phyloP scores from a whole-genome alignment of 2,329 filamentous ascomycete species.

The Pseudogymnoascus sp. region DNA sequence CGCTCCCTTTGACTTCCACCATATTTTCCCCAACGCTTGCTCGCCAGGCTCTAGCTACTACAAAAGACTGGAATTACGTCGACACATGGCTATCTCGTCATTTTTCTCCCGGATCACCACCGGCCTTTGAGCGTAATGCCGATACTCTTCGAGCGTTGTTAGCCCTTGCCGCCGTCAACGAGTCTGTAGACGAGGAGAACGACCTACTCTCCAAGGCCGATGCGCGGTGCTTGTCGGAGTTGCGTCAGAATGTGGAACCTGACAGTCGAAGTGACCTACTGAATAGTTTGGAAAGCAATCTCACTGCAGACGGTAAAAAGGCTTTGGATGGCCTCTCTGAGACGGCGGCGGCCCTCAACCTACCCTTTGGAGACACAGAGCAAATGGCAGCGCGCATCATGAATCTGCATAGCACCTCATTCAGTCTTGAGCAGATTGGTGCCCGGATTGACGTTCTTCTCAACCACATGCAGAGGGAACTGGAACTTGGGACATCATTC shows the following conservation, averaged over 20 bases:
- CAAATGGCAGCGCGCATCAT: constrained; percentile 45
- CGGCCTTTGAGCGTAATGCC: constrained; percentile 76
- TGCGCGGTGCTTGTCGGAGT: constrained; percentile 47
- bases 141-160: constrained; percentile 72
- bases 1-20: constrained; percentile 32
- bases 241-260: constrained; percentile 34
- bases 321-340: constrained; percentile 52
- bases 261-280: constrained; percentile 38
- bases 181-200: constrained; percentile 65
- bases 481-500: constrained; percentile 33
- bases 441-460: constrained; percentile 49
- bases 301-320: constrained; percentile 45
- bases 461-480: constrained; percentile 45
- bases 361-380: constrained; percentile 36
- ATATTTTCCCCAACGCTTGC: constrained; percentile 62
- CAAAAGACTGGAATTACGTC: constrained; percentile 86
- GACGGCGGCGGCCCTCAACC: constrained; percentile 37
- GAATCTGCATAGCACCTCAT: constrained; percentile 45
- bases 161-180: constrained; percentile 66
- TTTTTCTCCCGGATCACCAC: constrained; percentile 54
- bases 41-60: constrained; percentile 69
- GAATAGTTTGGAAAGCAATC: constrained; percentile 42
- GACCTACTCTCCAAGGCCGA: constrained; percentile 51
- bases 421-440: constrained; percentile 45
- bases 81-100: constrained; percentile 73